Conservation (phyloP, 495 filamentous ascomycete genomes). For the Penicillium egyptiacum region DNA sequence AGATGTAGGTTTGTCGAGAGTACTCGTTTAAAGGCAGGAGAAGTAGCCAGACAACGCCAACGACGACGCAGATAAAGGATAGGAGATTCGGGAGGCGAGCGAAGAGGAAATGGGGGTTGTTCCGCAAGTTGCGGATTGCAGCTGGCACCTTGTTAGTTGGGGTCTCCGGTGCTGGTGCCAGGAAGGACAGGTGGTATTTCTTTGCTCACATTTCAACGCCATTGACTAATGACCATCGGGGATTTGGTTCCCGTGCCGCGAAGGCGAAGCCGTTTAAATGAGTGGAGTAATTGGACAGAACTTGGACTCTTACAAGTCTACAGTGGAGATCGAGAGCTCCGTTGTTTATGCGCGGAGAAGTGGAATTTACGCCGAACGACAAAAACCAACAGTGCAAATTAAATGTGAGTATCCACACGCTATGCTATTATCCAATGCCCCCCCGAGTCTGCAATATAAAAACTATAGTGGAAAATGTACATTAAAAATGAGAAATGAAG, state of each 20-base stretch:
- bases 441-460: conserved; percentile 16
- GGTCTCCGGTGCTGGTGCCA: conserved; percentile 17
- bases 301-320: conserved; percentile 10
- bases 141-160: conserved; percentile 30
- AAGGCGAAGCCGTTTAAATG: conserved; percentile 13
- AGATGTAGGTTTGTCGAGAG: conserved; percentile 91
- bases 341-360: conserved; percentile 27
- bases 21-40: conserved; percentile 91
- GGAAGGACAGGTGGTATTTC: conserved; percentile 20
- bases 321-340: conserved; percentile 18
- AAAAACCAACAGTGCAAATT: conserved; percentile 28
- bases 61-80: conserved; percentile 80
- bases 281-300: conserved; percentile 11
- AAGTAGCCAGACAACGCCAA: conserved; percentile 90
- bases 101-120: conserved; percentile 43
- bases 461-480: conserved; percentile 37
- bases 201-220: conserved; percentile 46
- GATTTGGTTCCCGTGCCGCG: conserved; percentile 19
- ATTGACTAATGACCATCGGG: conserved; percentile 33
- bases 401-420: conserved; percentile 24
- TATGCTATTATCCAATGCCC: conserved; percentile 30
- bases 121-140: conserved; percentile 47
- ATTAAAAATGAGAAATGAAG: conserved; percentile 27
- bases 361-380: conserved; percentile 28
- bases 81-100: conserved; percentile 49